Evolutionary conservation across 1,284 basidiomycete genomes (phyloP), one percentile per base, ranked within the genome.

Genomic region (Boletus semigastroideus): DNA sequence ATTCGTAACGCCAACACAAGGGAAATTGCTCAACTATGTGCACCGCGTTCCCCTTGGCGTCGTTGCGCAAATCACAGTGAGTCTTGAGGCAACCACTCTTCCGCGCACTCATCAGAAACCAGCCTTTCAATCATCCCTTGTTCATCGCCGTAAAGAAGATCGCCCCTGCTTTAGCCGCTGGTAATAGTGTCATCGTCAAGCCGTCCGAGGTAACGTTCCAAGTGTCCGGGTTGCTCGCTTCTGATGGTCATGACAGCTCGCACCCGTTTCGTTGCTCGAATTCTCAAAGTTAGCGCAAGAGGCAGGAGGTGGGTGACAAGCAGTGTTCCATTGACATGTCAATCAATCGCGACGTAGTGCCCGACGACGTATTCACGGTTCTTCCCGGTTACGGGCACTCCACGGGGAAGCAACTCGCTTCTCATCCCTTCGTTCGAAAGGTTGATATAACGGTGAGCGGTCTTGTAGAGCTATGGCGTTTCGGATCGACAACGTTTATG

Each of bases 91-190:
- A 30, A 53, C 74, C 28, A 16, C 17, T 48, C 30, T 22, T 36
- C 25, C 11, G 19, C 31, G 43, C 17, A 34, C 49, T 60, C 47
- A 50, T 50, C 45, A 51, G 30, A 34, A 43, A 49, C 22, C 36
- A 90, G 86, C 88, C 90, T 2, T 92, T 91, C 68, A 91, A 92
- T 59, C 87, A 92, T 60, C 90, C 90, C 3, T 72, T 92, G 14
- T 66, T 92, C 27, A 93, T 93, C 55, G 88, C 89, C 2, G 66
- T 92, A 46, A 93, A 93, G 75, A 93, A 93, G 70, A 84, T 93
- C 53, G 88, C 87, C 0, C 88, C 90, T 6, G 91, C 90, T 1
- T 73, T 93, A 14, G 91, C 91, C 28, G 88, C 90, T 3, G 90
- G 91, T 4, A 93, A 93, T 63, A 85, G 84, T 47, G 81, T 91